A percentile compares a stretch with the other conserved stretches of the same genome.
Evolutionary conservation across 2,329 filamentous ascomycete genomes (phyloP).

Genomic region (Monosporascus sp.): DNA sequence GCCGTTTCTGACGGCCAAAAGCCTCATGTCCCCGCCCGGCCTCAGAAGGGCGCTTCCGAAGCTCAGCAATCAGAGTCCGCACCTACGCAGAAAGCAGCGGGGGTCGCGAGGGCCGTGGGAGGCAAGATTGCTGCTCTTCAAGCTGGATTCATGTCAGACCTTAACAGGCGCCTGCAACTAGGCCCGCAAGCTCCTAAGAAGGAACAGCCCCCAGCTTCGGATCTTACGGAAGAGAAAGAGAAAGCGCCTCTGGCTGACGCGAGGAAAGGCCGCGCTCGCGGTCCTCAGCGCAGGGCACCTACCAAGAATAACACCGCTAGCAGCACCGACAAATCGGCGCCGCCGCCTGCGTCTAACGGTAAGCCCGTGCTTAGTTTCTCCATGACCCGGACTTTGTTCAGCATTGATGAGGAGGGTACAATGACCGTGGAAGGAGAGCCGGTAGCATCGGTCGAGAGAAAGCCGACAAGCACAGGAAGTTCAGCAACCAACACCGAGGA

Average conservation of each 20-base stretch:
- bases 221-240: constrained; percentile 53
- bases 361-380: constrained; percentile 41
- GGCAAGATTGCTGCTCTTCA: constrained; percentile 89
- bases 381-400: constrained; percentile 43
- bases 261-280: constrained; percentile 82
- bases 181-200: constrained; percentile 79
- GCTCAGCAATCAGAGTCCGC: constrained; percentile 37
- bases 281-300: constrained; percentile 72
- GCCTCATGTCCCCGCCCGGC: constrained; percentile 52
- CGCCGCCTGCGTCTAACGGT: constrained; percentile 26
- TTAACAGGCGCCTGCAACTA: constrained; percentile 82
- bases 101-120: constrained; percentile 72
- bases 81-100: constrained; percentile 72
- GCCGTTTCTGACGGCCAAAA: constrained; percentile 51
- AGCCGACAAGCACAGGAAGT: constrained; percentile 3
- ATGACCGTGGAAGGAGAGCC: constrained; percentile 30
- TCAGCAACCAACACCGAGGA: not conserved
- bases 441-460: constrained; percentile 3
- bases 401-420: constrained; percentile 46
- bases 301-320: constrained; percentile 41
- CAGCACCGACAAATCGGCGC: constrained; percentile 19
- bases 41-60: constrained; percentile 33
- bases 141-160: constrained; percentile 85
- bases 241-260: constrained; percentile 82
- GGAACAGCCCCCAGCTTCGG: constrained; percentile 56